A percentile compares a stretch with the other conserved stretches of the same genome.
Conservation (phyloP, 139 green algal genomes). For the Tetraselmis striata region DNA sequence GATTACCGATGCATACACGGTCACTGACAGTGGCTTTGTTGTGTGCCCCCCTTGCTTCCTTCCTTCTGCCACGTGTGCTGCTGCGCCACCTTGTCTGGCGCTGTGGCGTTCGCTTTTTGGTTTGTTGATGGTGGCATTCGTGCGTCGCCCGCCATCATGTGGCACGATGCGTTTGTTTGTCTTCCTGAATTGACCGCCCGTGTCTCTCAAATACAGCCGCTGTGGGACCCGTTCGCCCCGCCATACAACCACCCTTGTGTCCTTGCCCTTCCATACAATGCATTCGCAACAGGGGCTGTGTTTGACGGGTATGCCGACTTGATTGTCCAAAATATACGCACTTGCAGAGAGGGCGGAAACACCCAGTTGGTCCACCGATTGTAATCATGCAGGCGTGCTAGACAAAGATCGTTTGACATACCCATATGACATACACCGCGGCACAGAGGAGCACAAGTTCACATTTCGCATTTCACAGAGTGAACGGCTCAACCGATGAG, state of each 20-base stretch:
- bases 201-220: not conserved
- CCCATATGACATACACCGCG: too few species aligned
- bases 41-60: not conserved
- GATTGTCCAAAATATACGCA: not conserved
- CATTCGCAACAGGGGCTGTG: not conserved
- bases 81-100: not conserved
- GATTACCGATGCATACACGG: not conserved
- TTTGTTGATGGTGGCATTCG: not conserved
- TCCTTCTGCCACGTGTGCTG: not conserved
- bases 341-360: too few species aligned
- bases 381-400: too few species aligned
- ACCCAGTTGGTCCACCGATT: too few species aligned
- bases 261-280: not conserved
- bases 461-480: too few species aligned
- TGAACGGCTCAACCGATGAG: too few species aligned
- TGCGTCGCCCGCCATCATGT: not conserved
- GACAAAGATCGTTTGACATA: too few species aligned
- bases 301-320: not conserved
- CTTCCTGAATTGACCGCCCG: not conserved
- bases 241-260: not conserved
- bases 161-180: not conserved
- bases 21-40: not conserved
- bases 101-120: not conserved
- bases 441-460: too few species aligned
- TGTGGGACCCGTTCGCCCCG: not conserved